Base-by-base conservation (phyloP, 2,329 filamentous ascomycete species). In the Colletotrichum sp. region DNA sequence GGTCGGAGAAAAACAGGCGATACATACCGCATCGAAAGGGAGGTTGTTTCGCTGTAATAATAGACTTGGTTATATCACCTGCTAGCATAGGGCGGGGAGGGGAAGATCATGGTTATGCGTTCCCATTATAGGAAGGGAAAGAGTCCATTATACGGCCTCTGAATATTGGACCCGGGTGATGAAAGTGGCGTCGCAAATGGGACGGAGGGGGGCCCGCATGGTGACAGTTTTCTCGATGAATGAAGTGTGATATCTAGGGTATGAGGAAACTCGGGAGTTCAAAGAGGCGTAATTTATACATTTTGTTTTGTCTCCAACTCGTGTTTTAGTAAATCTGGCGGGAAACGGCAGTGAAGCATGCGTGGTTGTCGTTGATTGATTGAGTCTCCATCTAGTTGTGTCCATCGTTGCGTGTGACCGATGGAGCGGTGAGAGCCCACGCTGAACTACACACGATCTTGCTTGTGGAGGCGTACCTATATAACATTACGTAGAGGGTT, bases 51-150 rank as follows among this genome's bases (percentile, higher is more conserved):
- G 77, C 75, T 81, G 79, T 81, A 80, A 82, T 80, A 79, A 77
- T 80, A 81, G 76, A 80, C 78, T 82, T 82, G 82, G 80, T 75
- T 82, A 79, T 77, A 79, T 79, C 77, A 73, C 76, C 77, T 77
- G 69, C 66, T 76, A 77, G 61, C 75, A 76, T 77, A 71, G 52
- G 68, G 68, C 44, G 36, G 36, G 36, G 44, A 52, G 22, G 66
- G 72, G 55, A 52, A 63, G 27, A 64, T 22, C 29, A 36, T 44
- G 64, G 61, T 34, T 32, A 55, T 57, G n/a, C 44, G 44, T 52
- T 32, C 62, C 75, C 55, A 32, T 63, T 63, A 32, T 63, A 57
- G 70, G 62, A 68, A 71, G 67, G 44, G 52, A 32, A 39, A 62
- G 36, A 64, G 57, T n/a, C 49, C 22, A 30, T 64, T 62, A 59